A percentile compares a stretch with the other conserved stretches of the same genome.
Conservation (phyloP, 768 basidiomycete species). For the Clitopilus hobsonii region DNA sequence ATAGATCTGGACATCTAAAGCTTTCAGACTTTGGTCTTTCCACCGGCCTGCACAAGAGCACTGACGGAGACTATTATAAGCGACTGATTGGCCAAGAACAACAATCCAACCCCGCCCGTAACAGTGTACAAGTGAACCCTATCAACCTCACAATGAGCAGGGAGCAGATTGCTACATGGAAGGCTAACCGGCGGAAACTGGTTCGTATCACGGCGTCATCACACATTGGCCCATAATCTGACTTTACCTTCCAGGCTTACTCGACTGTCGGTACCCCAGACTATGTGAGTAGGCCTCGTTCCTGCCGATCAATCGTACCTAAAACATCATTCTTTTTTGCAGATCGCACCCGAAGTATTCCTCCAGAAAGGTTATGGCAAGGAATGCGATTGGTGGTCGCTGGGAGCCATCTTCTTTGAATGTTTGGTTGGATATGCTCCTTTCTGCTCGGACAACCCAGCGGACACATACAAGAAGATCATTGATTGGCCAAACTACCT, state of each 20-base stretch:
- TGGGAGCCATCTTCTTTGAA: conserved; percentile 99
- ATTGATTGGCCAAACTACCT: conserved; percentile 92
- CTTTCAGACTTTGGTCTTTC: conserved; percentile 98
- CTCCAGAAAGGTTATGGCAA: conserved; percentile 96
- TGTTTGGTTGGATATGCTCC: conserved; percentile 97
- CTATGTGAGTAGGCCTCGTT: too few relatives aligned
- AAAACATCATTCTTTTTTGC: conserved; percentile 11
- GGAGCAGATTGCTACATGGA: conserved; percentile 98
- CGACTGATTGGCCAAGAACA: conserved; percentile 79
- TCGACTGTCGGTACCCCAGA: conserved; percentile 77
- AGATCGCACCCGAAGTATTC: conserved; percentile 98
- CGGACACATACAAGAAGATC: conserved; percentile 98
- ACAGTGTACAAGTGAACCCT: conserved; percentile 96
- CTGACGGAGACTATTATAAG: conserved; percentile 93
- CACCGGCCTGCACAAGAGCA: conserved; percentile 94
- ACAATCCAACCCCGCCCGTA: conserved; percentile 64
- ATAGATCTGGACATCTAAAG: conserved; percentile 95
- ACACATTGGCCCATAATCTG: neutral
- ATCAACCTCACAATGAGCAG: conserved; percentile 97
- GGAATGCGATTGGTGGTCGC: conserved; percentile 99
- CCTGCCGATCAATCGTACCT: too few relatives aligned
- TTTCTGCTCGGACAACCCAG: conserved; percentile 95
- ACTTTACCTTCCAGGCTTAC: conserved; percentile 62
- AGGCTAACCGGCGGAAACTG: conserved; percentile 94
- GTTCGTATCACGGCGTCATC: conserved; percentile 32